Base-by-base conservation (phyloP, 163 green algal species). In the Coccomyxa subellipsoidea region DNA sequence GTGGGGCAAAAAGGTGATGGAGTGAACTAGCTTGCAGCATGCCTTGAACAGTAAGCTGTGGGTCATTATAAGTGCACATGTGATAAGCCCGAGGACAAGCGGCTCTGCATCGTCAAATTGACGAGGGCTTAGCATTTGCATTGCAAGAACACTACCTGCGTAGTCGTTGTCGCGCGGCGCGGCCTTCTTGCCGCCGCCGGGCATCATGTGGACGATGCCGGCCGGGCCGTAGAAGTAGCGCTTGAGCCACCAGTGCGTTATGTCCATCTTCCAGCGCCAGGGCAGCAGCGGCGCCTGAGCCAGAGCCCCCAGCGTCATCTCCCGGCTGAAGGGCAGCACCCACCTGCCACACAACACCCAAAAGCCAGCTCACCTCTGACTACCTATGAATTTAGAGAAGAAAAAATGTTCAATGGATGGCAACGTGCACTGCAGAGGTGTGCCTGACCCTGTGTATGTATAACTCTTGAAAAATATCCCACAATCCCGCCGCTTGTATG, bases 261-360 rank as follows among this genome's bases (percentile, higher is more conserved):
- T 15, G 54, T 39, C 86, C 71, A 82, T 82, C 73, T 86, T 86
- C 29, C 77, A 59, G 38, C 29, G n/a, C 84, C 84, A 88, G 47
- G 84, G 84, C 59, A 88, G 38, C 34, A 87, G 47, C 34, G 84
- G 81, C 75, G 69, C 53, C 38, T 79, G 71, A 7, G 76, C 83
- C 36, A 88, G 40, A 0, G 36, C 36, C 31, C 39, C 54, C 29
- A 83, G 32, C 12, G 38, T 81, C 36, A 82, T 78, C 54, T 88
- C 81, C 10, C 84, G 69, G 12, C 75, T 87, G 35, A 88, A 88
- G 29, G 84, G 84, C 38, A 85, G 53, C 21, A 85, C 38, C 81
- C 81, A 85, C 32, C 81, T 85, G 59, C 34, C 18, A 0, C 21
- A 7, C 31, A 39, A n/a, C n/a, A n/a, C n/a, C n/a, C n/a, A n/a